Base-by-base conservation (phyloP, 1,284 basidiomycete genomes). In the Trametes polyzona region DNA sequence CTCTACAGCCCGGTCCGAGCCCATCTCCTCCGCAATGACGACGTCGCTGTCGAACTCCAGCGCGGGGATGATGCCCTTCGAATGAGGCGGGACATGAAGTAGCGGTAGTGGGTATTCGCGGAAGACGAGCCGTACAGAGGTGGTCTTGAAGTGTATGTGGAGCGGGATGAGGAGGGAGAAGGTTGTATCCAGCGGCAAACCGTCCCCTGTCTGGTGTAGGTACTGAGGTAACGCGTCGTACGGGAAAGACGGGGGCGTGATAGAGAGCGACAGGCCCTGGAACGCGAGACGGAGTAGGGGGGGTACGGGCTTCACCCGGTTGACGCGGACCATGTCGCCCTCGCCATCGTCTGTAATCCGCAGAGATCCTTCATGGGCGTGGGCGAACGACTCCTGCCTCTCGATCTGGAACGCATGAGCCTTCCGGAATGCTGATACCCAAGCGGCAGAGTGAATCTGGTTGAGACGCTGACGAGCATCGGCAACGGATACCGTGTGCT, bases 11-110 rank as follows among this genome's bases (percentile, higher is more conserved):
- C 83, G 75, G 0, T 81, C 75, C 2, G 83, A 82, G 1, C 92
- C 89, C 72, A 95, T 84, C 74, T 98, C 95, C 74, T 99, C 96
- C 1, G 88, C 95, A 46, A 98, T 82, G 57, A 96, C 90, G 35
- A 98, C 74, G 64, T 95, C 89, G 11, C 88, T 87, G 59, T 90
- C 84, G 67, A 95, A 88, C 30, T 82, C 78, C 73, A 88, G 83
- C 1, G 85, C 81, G 12, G 80, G 71, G 30, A 71, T 67, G 7
- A 70, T 71, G 26, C 70, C 66, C 26, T 75, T 72, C 16, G 70
- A 58, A 54, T 77, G 74, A 12, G 78, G 66, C 35, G 87, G 83
- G 44, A 92, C 80, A 65, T 84, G 77, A 17, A 90, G 69, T 52
- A 92, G 67, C 7, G 90, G 90, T 42, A 92, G 70, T 8, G 90